These are phyloP conservation scores for Rhododendron simsii DNA, from an alignment of 148 eudicot species.

Conservation along the genomic window DNA sequence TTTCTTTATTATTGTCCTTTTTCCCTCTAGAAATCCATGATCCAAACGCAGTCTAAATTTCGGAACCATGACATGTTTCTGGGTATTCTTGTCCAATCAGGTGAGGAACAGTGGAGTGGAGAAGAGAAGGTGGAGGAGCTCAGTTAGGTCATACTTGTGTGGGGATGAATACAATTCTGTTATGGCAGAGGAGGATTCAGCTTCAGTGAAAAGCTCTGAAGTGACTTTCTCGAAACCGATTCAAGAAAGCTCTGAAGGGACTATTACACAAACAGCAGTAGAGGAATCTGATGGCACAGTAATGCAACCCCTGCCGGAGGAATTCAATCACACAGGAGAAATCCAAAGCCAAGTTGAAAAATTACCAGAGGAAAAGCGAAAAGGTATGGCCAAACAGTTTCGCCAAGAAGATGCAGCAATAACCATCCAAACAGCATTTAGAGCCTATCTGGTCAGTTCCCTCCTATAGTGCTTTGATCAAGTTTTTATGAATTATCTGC, in stretches of 20 bases:
- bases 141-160: slow-evolving; percentile 68
- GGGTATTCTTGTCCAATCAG: slow-evolving; percentile 9
- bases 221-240: slow-evolving; percentile 5
- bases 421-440: not conserved
- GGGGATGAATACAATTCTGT: slow-evolving; percentile 67
- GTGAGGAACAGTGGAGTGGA: slow-evolving; percentile 27
- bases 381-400: not conserved
- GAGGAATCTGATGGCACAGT: not conserved
- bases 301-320: not conserved
- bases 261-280: not conserved
- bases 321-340: slow-evolving; percentile 15
- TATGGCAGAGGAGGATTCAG: slow-evolving; percentile 61
- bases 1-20: not conserved
- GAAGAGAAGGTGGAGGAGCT: slow-evolving; percentile 41
- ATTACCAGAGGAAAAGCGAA: not conserved
- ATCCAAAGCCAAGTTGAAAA: slow-evolving; percentile 22
- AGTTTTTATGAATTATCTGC: not conserved
- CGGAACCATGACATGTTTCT: not conserved
- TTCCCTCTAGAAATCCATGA: not conserved
- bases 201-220: slow-evolving; percentile 29
- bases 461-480: not conserved
- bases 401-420: slow-evolving; percentile 2
- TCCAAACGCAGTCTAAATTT: not conserved
- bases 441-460: slow-evolving; percentile 1
- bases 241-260: slow-evolving; percentile 40